phyloP scores from a whole-genome alignment of 345 rosid genomes.

The Eucalyptus cloeziana region DNA sequence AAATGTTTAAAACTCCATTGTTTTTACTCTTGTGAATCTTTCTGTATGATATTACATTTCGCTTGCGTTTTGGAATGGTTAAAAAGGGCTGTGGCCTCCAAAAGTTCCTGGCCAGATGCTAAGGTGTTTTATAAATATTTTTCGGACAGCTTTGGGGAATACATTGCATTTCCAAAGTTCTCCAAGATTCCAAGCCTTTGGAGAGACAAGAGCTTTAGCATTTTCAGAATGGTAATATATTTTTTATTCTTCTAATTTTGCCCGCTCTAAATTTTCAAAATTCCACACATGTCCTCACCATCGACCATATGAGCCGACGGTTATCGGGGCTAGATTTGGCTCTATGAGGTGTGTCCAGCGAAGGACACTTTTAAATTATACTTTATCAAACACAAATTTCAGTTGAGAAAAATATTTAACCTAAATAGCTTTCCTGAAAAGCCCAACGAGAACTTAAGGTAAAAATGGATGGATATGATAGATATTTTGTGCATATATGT shows the following conservation, averaged over 20 bases:
- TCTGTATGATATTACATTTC: background rate
- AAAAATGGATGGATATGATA: background rate
- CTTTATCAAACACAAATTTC: background rate
- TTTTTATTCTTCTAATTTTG: background rate
- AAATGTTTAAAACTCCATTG: background rate
- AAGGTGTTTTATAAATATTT: background rate
- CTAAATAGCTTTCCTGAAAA: background rate
- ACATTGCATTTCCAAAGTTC: too few relatives aligned
- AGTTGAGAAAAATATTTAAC: background rate
- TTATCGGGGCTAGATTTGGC: too few relatives aligned
- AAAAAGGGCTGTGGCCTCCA: background rate
- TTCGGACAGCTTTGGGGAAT: background rate
- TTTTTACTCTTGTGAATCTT: background rate
- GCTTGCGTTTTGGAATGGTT: background rate
- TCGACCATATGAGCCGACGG: rapidly evolving
- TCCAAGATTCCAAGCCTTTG: background rate
- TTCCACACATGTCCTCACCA: background rate
- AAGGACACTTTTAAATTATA: background rate
- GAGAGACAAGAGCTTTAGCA: background rate
- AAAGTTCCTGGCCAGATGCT: background rate
- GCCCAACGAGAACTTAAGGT: background rate
- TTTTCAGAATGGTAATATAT: background rate
- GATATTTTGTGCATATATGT: background rate
- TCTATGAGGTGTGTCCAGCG: too few relatives aligned
- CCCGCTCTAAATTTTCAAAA: background rate